Percentiles rank a stretch among this genome's conserved stretches.
phyloP scores from a whole-genome alignment of 768 basidiomycete species.

The Suillus paluster region DNA sequence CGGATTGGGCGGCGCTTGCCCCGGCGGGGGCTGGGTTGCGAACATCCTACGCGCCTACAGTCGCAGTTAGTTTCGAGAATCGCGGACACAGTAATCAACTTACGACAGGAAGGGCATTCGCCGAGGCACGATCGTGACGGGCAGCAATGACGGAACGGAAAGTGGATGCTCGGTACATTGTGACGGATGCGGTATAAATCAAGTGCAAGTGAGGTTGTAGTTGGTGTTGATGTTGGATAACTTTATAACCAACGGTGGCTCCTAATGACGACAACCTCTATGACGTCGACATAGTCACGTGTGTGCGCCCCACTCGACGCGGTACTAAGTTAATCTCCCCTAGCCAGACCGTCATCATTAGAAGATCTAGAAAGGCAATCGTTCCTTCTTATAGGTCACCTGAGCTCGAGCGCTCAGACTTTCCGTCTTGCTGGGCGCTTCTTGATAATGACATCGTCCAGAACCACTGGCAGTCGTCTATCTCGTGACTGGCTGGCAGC shows the following conservation, averaged over 20 bases:
- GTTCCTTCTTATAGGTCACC: too few relatives aligned
- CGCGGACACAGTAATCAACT: not conserved
- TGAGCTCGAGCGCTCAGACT: too few relatives aligned
- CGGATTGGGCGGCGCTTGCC: constrained; percentile 8
- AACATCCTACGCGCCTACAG: constrained; percentile 19
- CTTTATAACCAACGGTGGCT: constrained; percentile 5
- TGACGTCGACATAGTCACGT: constrained; percentile 14
- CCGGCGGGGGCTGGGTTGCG: constrained; percentile 17
- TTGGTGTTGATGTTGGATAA: not conserved
- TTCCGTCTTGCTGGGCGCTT: too few relatives aligned
- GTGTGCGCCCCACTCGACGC: not conserved
- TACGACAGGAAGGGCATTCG: constrained; percentile 4
- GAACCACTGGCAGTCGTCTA: too few relatives aligned
- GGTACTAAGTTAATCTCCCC: too few relatives aligned
- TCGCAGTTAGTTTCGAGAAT: constrained; percentile 7
- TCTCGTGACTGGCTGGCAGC: too few relatives aligned
- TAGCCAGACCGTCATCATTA: too few relatives aligned
- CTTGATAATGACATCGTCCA: too few relatives aligned
- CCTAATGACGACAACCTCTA: constrained; percentile 14
- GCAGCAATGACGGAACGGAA: not conserved
- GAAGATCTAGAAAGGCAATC: too few relatives aligned
- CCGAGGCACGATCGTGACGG: not conserved
- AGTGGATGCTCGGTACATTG: constrained; percentile 6
- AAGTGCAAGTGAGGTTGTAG: not conserved
- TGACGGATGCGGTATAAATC: not conserved